phyloP scores from a whole-genome alignment of 2,329 filamentous ascomycete genomes.

The Fusarium pilosicola region DNA sequence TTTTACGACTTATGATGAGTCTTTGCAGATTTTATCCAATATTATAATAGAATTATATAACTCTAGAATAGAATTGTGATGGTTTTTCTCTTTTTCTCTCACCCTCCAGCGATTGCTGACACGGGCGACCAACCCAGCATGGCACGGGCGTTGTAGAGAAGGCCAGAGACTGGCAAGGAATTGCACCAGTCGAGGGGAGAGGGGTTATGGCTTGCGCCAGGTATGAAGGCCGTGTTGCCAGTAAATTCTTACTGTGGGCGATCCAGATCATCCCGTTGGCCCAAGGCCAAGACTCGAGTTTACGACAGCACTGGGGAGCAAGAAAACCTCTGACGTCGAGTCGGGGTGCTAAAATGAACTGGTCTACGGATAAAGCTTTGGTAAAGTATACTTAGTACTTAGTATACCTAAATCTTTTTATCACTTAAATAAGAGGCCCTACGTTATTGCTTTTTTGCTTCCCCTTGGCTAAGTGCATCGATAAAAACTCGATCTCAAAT shows the following conservation, averaged over 20 bases:
- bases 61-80: not conserved
- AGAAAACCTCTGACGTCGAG: not conserved
- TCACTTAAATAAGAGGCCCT: not conserved
- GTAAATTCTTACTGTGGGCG: constrained; percentile 8
- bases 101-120: constrained; percentile 15
- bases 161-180: constrained; percentile 18
- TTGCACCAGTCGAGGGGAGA: not conserved
- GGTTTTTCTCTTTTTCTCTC: not conserved
- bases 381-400: too few species aligned
- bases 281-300: not conserved
- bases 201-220: constrained; percentile 27
- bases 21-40: not conserved
- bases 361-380: not conserved
- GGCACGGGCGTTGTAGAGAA: constrained; percentile 21
- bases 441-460: not conserved
- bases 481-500: not conserved
- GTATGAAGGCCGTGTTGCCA: constrained; percentile 18
- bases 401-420: not conserved
- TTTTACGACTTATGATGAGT: not conserved
- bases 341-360: not conserved
- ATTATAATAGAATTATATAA: not conserved
- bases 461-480: not conserved
- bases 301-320: not conserved
- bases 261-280: constrained; percentile 5
- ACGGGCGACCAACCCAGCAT: constrained; percentile 14